Percentiles rank a stretch among this genome's conserved stretches.
These are phyloP conservation scores for Aspergillus avenaceus DNA, from an alignment of 495 filamentous ascomycete species.

Conservation along the genomic window DNA sequence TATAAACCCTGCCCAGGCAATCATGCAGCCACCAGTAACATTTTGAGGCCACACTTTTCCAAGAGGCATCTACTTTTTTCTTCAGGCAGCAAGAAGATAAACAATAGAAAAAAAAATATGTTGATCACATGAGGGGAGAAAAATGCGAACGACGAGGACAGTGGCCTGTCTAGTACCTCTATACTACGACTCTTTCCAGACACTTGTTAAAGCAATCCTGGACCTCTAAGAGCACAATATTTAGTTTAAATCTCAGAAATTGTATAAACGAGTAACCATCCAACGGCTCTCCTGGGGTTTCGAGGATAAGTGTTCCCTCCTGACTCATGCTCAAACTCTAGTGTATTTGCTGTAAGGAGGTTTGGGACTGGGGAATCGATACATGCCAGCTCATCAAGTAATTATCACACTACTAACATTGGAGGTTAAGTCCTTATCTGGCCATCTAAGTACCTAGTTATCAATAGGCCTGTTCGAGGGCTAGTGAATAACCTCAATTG, in stretches of 20 bases:
- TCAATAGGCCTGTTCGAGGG: too few relatives aligned
- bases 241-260: conserved; percentile 22
- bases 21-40: conserved; percentile 17
- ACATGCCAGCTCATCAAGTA: too few relatives aligned
- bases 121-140: neutral
- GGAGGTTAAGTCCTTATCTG: too few relatives aligned
- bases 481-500: too few relatives aligned
- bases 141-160: conserved; percentile 13
- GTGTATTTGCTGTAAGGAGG: conserved; percentile 24
- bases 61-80: too few relatives aligned
- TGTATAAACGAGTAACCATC: conserved; percentile 29
- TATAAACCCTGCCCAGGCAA: conserved; percentile 14
- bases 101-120: neutral
- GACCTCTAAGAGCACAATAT: conserved; percentile 16
- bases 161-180: conserved; percentile 33
- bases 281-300: conserved; percentile 19
- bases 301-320: conserved; percentile 4
- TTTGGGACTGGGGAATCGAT: conserved; percentile 31
- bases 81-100: too few relatives aligned
- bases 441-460: too few relatives aligned
- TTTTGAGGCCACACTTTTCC: conserved; percentile 14
- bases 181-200: conserved; percentile 24
- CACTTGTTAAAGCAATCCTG: conserved; percentile 20
- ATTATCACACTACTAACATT: too few relatives aligned
- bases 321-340: conserved; percentile 17